Percentiles rank a stretch among this genome's conserved stretches.
phyloP scores from a whole-genome alignment of 2,329 filamentous ascomycete genomes.

The Cryphonectria nitschkei region DNA sequence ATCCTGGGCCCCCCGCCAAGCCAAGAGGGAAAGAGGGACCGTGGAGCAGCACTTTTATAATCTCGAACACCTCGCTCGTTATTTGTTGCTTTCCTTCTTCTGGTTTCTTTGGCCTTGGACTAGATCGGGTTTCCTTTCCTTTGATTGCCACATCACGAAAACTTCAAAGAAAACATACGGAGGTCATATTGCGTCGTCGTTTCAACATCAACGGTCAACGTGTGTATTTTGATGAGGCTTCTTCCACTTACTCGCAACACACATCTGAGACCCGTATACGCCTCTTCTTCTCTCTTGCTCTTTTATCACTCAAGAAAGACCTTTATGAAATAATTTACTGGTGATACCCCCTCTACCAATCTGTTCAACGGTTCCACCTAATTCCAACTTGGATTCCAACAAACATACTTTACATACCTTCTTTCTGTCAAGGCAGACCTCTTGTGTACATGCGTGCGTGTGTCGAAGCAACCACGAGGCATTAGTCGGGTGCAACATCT shows the following conservation, averaged over 20 bases:
- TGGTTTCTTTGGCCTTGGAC: background rate
- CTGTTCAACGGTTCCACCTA: background rate
- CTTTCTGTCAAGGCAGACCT: background rate
- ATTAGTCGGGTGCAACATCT: background rate
- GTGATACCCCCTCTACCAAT: background rate
- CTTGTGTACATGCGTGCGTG: background rate
- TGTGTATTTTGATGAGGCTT: background rate
- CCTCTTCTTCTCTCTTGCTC: background rate
- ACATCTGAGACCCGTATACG: background rate
- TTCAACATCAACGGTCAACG: background rate
- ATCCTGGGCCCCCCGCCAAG: background rate
- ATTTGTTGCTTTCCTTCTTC: background rate
- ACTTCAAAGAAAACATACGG: background rate
- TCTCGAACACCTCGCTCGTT: constrained; percentile 6
- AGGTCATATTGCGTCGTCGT: background rate
- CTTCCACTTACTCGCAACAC: background rate
- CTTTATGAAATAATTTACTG: background rate
- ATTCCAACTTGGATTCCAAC: background rate
- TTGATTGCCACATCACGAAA: background rate
- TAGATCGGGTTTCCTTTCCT: background rate
- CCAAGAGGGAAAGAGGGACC: background rate
- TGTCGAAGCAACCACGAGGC: background rate
- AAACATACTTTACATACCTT: background rate
- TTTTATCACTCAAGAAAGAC: background rate
- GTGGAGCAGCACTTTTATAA: constrained; percentile 12